These are phyloP conservation scores for Trichoderma reesei DNA, from an alignment of 495 filamentous ascomycete genomes.

Conservation along the genomic window DNA sequence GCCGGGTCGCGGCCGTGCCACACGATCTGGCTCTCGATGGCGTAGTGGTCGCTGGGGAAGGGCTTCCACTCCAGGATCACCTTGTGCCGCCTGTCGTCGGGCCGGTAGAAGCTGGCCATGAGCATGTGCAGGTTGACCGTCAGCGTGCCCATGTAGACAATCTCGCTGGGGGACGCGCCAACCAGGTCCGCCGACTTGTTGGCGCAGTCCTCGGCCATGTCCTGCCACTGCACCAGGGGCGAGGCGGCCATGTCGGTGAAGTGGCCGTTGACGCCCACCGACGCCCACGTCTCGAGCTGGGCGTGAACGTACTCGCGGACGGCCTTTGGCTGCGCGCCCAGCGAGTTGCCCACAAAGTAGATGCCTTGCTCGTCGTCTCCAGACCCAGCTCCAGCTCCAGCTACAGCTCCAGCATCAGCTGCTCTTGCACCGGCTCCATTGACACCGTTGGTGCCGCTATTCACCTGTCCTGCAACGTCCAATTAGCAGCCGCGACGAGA, in stretches of 20 bases:
- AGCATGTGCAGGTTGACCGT: constrained; percentile 87
- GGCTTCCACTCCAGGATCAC: constrained; percentile 91
- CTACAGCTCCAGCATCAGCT: too few species aligned
- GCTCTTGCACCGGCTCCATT: constrained; percentile 11
- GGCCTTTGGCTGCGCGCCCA: constrained; percentile 76
- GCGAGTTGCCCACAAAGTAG: constrained; percentile 95
- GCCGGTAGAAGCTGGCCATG: constrained; percentile 86
- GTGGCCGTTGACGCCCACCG: constrained; percentile 88
- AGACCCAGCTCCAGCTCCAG: constrained; percentile 12
- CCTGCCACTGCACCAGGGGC: constrained; percentile 66
- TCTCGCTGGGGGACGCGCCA: constrained; percentile 69
- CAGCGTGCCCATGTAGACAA: constrained; percentile 87
- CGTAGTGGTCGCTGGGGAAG: constrained; percentile 93
- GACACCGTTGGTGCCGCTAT: constrained; percentile 17
- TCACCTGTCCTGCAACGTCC: background rate
- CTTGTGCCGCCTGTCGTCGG: constrained; percentile 65
- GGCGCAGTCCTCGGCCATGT: constrained; percentile 64
- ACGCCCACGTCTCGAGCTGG: constrained; percentile 69
- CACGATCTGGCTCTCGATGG: constrained; percentile 74
- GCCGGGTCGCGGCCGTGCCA: constrained; percentile 62
- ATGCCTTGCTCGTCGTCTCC: constrained; percentile 41
- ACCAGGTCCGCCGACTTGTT: constrained; percentile 73
- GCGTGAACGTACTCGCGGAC: constrained; percentile 51
- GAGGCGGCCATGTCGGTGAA: constrained; percentile 74
- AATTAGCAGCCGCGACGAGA: background rate